A percentile compares a stretch with the other conserved stretches of the same genome.
These are phyloP conservation scores for Mycena galericulata DNA, from an alignment of 768 basidiomycete genomes.

Conservation along the genomic window DNA sequence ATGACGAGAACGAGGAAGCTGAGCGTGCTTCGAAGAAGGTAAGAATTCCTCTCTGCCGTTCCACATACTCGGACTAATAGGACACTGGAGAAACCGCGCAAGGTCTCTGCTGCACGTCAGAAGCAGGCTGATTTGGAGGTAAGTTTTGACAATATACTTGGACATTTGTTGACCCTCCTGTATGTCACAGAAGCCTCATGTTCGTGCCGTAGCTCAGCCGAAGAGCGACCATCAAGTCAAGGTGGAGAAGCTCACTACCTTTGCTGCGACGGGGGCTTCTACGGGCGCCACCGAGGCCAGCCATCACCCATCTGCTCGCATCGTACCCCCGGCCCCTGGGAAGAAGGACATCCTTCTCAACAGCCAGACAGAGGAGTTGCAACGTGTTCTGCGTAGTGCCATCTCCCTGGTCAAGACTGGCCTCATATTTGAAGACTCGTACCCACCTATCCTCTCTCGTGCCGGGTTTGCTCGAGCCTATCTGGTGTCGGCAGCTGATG, in stretches of 20 bases:
- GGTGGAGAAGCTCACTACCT: no score
- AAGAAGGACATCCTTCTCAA: constrained; percentile 8
- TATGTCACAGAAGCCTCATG: no score
- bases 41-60: background rate
- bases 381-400: background rate
- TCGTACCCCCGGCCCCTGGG: background rate
- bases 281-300: background rate
- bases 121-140: constrained; percentile 2
- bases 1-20: no score
- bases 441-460: background rate
- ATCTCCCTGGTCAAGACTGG: background rate
- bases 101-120: background rate
- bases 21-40: background rate
- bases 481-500: background rate
- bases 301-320: background rate
- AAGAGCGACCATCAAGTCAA: no score
- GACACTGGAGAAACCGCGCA: background rate
- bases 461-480: background rate
- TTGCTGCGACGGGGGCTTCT: no score
- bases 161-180: no score
- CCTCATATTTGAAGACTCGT: background rate
- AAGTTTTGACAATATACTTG: background rate
- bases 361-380: background rate
- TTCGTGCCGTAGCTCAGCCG: no score
- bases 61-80: background rate